Evolutionary conservation across 441 rosid species (phyloP).

Genomic region (Eutrema salsugineum): DNA sequence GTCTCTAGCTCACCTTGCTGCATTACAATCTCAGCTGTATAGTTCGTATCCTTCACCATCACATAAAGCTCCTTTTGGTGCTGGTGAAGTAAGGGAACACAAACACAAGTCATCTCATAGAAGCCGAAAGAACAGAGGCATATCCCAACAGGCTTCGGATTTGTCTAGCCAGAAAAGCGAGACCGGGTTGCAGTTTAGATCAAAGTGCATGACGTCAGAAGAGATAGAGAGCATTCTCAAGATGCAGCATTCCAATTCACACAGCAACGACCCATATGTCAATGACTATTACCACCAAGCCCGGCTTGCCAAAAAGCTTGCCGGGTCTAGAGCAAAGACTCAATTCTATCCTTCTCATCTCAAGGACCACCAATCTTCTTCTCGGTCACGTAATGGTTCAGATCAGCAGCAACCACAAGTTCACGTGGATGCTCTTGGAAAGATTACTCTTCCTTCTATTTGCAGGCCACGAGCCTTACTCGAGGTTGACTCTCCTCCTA

Average conservation of each 20-base stretch:
- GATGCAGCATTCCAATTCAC: conserved; percentile 88
- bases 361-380: conserved; percentile 69
- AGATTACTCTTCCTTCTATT: conserved; percentile 42
- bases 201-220: conserved; percentile 92
- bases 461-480: conserved; percentile 56
- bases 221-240: conserved; percentile 94
- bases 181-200: conserved; percentile 64
- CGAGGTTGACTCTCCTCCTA: conserved; percentile 59
- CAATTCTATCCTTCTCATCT: conserved; percentile 72
- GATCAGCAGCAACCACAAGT: conserved; percentile 60
- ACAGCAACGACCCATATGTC: conserved; percentile 72
- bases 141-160: conserved; percentile 73
- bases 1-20: conserved; percentile 70
- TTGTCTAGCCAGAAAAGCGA: conserved; percentile 75
- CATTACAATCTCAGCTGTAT: conserved; percentile 65
- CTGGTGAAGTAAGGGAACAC: conserved; percentile 50
- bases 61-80: conserved; percentile 46
- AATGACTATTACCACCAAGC: conserved; percentile 96
- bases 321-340: conserved; percentile 49
- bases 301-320: conserved; percentile 54
- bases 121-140: conserved; percentile 50
- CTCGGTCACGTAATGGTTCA: conserved; percentile 61
- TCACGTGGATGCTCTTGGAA: conserved; percentile 55
- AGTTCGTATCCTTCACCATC: conserved; percentile 52
- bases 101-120: conserved; percentile 67